phyloP scores from a whole-genome alignment of 345 rosid genomes.

The Durio zibethinus region DNA sequence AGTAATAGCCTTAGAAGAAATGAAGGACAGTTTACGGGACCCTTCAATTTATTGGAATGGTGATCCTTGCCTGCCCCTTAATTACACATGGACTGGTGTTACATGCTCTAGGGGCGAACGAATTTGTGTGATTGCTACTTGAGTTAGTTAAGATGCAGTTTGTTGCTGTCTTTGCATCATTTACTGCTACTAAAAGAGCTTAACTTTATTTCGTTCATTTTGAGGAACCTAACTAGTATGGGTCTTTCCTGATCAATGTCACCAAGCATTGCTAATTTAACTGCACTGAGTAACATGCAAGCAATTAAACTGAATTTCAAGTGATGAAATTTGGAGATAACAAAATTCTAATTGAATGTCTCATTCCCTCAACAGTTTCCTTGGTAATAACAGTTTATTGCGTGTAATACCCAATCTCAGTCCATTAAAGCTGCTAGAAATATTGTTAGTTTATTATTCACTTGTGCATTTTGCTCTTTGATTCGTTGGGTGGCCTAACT shows the following conservation, averaged over 20 bases:
- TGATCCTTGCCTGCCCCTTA: constrained; percentile 78
- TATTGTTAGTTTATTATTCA: constrained; percentile 44
- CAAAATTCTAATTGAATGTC: constrained; percentile 15
- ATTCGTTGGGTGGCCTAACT: not conserved
- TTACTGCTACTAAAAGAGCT: not conserved
- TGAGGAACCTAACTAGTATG: constrained; percentile 76
- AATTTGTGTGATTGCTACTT: constrained; percentile 66
- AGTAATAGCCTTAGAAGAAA: constrained; percentile 51
- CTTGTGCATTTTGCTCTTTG: constrained; percentile 8
- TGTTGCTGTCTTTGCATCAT: not conserved
- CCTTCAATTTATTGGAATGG: constrained; percentile 81
- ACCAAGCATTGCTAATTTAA: constrained; percentile 51
- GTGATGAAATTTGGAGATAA: not conserved
- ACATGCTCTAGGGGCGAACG: constrained; percentile 62
- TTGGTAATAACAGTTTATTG: constrained; percentile 65
- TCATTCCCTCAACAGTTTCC: constrained; percentile 48
- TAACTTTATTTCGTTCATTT: constrained; percentile 12
- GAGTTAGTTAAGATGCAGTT: constrained; percentile 34
- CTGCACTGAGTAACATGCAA: constrained; percentile 77
- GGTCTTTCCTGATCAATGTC: constrained; percentile 67
- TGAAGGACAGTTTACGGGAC: constrained; percentile 48
- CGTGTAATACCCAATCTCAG: constrained; percentile 75
- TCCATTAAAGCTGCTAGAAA: constrained; percentile 49
- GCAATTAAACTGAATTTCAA: constrained; percentile 24
- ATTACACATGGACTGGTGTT: constrained; percentile 78